These are phyloP conservation scores for Penicillium sp. DNA, from an alignment of 2,329 filamentous ascomycete species.

Conservation along the genomic window DNA sequence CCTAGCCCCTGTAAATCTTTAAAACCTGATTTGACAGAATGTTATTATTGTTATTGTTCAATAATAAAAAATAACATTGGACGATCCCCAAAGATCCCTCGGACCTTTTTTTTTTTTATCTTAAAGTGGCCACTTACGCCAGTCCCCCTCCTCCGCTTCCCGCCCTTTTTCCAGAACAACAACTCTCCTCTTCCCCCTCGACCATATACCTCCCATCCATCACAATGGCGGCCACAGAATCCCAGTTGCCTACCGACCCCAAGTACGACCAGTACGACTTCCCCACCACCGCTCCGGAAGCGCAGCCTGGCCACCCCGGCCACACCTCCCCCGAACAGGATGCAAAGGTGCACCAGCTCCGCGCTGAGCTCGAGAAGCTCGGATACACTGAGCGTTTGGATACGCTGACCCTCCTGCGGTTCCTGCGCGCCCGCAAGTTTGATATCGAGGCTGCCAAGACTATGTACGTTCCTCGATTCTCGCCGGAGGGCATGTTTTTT, in stretches of 20 bases:
- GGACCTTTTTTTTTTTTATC: background rate
- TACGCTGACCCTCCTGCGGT: conserved; percentile 88
- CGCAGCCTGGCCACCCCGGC: conserved; percentile 78
- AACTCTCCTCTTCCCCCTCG: conserved; percentile 7
- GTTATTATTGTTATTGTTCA: background rate
- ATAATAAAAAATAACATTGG: background rate
- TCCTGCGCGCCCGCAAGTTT: conserved; percentile 93
- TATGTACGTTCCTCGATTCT: conserved; percentile 64
- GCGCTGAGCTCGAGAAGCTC: conserved; percentile 77
- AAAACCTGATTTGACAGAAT: too few species aligned
- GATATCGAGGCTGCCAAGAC: conserved; percentile 78
- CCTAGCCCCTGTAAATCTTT: background rate
- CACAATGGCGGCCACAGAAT: conserved; percentile 35
- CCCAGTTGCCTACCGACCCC: conserved; percentile 61
- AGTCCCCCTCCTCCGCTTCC: conserved; percentile 21
- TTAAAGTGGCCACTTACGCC: conserved; percentile 27
- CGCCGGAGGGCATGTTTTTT: conserved; percentile 4
- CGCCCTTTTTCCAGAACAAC: conserved; percentile 18
- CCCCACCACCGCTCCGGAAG: conserved; percentile 71
- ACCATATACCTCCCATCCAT: conserved; percentile 14
- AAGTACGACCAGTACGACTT: conserved; percentile 98
- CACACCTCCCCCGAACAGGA: conserved; percentile 84
- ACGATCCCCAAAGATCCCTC: background rate
- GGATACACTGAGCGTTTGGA: conserved; percentile 84
- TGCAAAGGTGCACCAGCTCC: conserved; percentile 83